Conservation (phyloP, 2,329 filamentous ascomycete genomes). For the Aspergillus candidus region DNA sequence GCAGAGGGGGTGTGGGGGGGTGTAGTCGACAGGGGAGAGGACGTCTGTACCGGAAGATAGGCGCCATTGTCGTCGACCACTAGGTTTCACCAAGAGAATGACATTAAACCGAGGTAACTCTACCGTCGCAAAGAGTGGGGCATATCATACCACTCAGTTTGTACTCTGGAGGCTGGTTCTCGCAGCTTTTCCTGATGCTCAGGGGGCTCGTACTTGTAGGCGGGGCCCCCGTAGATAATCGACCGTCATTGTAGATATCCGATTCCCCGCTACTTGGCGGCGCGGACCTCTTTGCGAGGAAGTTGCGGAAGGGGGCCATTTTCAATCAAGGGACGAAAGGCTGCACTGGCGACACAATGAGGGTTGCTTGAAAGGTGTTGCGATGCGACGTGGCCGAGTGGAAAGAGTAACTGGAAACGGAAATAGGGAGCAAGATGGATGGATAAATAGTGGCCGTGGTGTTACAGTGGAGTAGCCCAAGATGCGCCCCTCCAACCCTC, state of each 20-base stretch:
- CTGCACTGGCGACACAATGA: background rate
- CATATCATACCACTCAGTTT: constrained; percentile 66
- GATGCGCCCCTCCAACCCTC: constrained; percentile 10
- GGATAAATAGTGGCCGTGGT: background rate
- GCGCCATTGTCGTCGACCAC: constrained; percentile 95
- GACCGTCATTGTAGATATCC: constrained; percentile 47
- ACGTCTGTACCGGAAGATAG: constrained; percentile 69
- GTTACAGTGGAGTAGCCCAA: background rate
- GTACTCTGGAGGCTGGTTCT: constrained; percentile 67
- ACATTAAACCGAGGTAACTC: constrained; percentile 18
- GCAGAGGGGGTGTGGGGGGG: background rate
- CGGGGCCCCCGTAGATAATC: constrained; percentile 40
- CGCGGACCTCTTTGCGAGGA: constrained; percentile 59
- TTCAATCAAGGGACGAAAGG: constrained; percentile 10
- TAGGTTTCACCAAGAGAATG: constrained; percentile 33
- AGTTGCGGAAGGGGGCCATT: constrained; percentile 67
- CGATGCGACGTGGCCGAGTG: background rate
- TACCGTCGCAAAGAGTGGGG: background rate
- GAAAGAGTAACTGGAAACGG: constrained; percentile 4
- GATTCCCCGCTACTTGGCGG: constrained; percentile 30
- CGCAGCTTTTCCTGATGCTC: constrained; percentile 56
- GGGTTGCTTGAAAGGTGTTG: background rate
- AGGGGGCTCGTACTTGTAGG: constrained; percentile 42
- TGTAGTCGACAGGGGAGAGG: background rate
- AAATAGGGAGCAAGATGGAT: constrained; percentile 1